Base-by-base conservation (phyloP, 2,329 filamentous ascomycete species). In the Berkeleyomyces basicola region DNA sequence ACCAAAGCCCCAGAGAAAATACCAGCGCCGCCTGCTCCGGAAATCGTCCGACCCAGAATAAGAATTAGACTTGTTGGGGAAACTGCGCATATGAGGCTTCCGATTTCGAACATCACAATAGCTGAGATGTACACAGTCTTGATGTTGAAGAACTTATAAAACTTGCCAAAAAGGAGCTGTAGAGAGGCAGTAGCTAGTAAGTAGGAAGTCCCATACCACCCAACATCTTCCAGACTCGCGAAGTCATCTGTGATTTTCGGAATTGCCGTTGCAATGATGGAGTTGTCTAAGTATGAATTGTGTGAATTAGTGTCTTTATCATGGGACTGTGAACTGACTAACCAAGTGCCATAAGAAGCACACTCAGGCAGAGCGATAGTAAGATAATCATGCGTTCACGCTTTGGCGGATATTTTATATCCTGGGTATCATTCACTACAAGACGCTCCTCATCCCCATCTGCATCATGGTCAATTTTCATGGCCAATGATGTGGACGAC, bases 181-280 rank as follows among this genome's bases (percentile, higher is more conserved):
- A 76, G 70, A 1, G 74, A 72, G 37, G 72, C 70, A 3, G 72
- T 70, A 2, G 75, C 75, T 39, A 78, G 71, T 66, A 76, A 70
- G 66, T 76, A 76, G 47, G 74, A 72, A 4, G 68, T 72, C 2
- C 75, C 77, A 64, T 80, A 79, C 78, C 78, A 80, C 57, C 75
- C 76, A 9, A 80, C 74, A 62, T 79, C 76, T 6, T 73, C 70
- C 5, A 79, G 69, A 58, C 74, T 73, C 33, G 74, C 69, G 68
- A 77, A 75, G 11, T 74, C 70, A 64, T 74, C 70, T 0, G 74
- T 77, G 65, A 77, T 77, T 39, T 71, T 72, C 3, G 75, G 75
- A 61, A 77, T 75, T 2, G 75, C 75, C 1, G 75, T 76, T 7
- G 75, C 73, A 58, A 77, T 74, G 63, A 77, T 76, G 16, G 71